phyloP scores from a whole-genome alignment of 345 rosid genomes.

The Eucalyptus decipiens region DNA sequence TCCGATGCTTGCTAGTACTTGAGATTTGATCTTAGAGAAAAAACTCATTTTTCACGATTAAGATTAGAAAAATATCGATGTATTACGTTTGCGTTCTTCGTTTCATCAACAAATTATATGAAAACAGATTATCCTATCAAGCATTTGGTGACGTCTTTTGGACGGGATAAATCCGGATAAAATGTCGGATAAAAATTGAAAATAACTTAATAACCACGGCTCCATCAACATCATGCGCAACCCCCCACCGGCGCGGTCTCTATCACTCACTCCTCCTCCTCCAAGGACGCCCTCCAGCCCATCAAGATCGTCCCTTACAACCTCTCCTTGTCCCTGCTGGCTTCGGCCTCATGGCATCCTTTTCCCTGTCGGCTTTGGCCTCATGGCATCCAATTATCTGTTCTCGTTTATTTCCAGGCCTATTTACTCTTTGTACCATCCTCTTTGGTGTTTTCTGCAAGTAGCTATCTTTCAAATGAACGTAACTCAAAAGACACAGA shows the following conservation, averaged over 20 bases:
- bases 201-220: too few species aligned
- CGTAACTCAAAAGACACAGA: fast-evolving
- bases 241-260: too few species aligned
- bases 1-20: background rate
- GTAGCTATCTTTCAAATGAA: background rate
- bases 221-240: too few species aligned
- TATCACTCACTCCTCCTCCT: too few species aligned
- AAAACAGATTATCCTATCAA: too few species aligned
- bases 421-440: background rate
- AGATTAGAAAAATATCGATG: background rate
- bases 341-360: too few species aligned
- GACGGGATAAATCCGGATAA: fast-evolving
- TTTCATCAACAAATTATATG: too few species aligned
- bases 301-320: background rate
- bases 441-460: background rate
- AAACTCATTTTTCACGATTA: background rate
- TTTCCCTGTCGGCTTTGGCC: background rate
- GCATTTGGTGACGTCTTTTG: too few species aligned
- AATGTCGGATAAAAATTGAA: too few species aligned
- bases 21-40: background rate
- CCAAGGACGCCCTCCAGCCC: background rate
- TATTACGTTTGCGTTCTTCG: fast-evolving
- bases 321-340: background rate
- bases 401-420: background rate
- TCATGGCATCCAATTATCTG: background rate